Evolutionary conservation across 2,329 filamentous ascomycete species (phyloP).

Genomic region (Setomelanomma holmii): DNA sequence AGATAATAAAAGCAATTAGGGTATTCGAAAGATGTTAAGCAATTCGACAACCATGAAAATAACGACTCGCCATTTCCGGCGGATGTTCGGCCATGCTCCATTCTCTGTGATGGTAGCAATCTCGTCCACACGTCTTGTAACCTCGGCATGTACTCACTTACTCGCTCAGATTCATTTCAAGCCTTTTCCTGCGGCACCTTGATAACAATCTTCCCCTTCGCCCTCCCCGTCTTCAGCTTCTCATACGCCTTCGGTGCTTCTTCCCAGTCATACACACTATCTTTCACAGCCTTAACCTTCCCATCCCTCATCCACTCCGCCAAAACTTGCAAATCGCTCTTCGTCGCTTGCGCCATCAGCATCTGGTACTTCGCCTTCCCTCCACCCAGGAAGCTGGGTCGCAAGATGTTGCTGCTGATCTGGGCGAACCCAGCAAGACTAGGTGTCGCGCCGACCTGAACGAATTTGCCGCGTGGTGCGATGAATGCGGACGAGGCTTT

Average conservation of each 20-base stretch:
- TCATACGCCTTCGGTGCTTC: constrained; percentile 65
- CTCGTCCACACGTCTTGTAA: too few species aligned
- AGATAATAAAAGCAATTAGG: too few species aligned
- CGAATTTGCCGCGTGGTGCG: constrained; percentile 57
- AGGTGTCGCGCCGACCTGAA: constrained; percentile 33
- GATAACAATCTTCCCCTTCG: constrained; percentile 66
- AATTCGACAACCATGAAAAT: too few species aligned
- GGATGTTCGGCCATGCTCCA: too few species aligned
- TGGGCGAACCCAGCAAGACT: constrained; percentile 33
- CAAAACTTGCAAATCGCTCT: constrained; percentile 58
- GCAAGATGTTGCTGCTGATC: constrained; percentile 48
- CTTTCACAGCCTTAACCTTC: constrained; percentile 64
- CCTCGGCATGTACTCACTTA: neutral
- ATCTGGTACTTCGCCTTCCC: constrained; percentile 56
- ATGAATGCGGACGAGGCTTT: constrained; percentile 61
- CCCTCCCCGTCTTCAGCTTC: constrained; percentile 63
- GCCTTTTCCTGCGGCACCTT: constrained; percentile 34
- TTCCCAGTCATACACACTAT: constrained; percentile 63
- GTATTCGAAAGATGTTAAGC: too few species aligned
- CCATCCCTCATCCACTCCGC: constrained; percentile 64
- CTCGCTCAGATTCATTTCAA: too few species aligned
- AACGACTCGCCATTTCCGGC: too few species aligned
- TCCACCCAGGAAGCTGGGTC: constrained; percentile 59
- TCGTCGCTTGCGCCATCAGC: constrained; percentile 46
- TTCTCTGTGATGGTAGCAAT: too few species aligned